A percentile compares a stretch with the other conserved stretches of the same genome.
phyloP scores from a whole-genome alignment of 768 basidiomycete species.

The Pulveroboletus frians region DNA sequence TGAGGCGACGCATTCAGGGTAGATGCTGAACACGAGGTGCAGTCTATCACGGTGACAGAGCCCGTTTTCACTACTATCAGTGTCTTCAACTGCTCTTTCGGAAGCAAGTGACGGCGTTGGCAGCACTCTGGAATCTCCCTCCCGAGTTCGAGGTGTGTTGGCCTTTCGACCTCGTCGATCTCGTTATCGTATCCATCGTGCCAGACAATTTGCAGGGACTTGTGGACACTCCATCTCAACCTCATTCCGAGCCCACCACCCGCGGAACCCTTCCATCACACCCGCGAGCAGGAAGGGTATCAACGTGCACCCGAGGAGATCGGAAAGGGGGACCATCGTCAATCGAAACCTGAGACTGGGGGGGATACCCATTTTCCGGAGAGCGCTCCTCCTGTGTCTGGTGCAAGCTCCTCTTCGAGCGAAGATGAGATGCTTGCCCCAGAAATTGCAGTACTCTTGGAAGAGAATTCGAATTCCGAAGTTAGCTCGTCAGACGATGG shows the following conservation, averaged over 20 bases:
- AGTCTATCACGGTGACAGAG: slow-evolving; percentile 85
- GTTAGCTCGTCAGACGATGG: slow-evolving; percentile 29
- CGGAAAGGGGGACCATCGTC: neutral
- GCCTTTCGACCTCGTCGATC: neutral
- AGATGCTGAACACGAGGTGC: slow-evolving; percentile 1
- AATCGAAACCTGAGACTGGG: slow-evolving; percentile 17
- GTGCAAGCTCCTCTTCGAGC: slow-evolving; percentile 10
- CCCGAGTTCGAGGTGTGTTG: slow-evolving; percentile 68
- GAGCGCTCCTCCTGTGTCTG: slow-evolving; percentile 7
- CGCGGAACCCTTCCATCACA: slow-evolving; percentile 52
- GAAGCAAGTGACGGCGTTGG: slow-evolving; percentile 64
- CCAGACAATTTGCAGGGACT: slow-evolving; percentile 68
- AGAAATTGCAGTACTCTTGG: slow-evolving; percentile 37
- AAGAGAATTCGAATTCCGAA: slow-evolving; percentile 38
- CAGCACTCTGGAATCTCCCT: slow-evolving; percentile 63
- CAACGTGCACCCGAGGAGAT: slow-evolving; percentile 8
- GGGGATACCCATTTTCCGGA: slow-evolving; percentile 5
- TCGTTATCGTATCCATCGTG: slow-evolving; percentile 5
- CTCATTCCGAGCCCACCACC: slow-evolving; percentile 56
- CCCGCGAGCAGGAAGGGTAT: slow-evolving; percentile 34
- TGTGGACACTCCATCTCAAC: slow-evolving; percentile 75
- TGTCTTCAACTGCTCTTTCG: slow-evolving; percentile 79
- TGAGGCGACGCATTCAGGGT: neutral
- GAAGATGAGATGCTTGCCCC: slow-evolving; percentile 28
- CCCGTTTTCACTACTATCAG: slow-evolving; percentile 76